Conservation (phyloP, 257 asterid genomes). For the Solanum gracilifrons region DNA sequence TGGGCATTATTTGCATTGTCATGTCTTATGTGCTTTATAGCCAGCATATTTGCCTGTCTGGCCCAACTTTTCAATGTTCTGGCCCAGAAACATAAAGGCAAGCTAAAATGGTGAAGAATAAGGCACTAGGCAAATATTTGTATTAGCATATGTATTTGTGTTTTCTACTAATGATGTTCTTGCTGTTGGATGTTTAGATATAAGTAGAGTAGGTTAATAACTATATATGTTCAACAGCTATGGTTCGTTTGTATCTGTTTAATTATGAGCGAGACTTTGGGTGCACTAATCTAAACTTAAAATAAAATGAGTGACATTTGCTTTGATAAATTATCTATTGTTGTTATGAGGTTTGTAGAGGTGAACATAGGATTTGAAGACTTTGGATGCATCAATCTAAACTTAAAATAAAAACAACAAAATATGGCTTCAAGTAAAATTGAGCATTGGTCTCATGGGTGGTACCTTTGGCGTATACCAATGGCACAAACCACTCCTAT, state of each 20-base stretch:
- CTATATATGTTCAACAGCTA: not conserved
- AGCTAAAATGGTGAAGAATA: conserved; percentile 4
- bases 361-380: too few species aligned
- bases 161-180: not conserved
- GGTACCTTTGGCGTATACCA: too few species aligned
- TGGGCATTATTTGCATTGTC: not conserved
- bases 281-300: too few species aligned
- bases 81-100: conserved; percentile 3
- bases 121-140: not conserved
- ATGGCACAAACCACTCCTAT: too few species aligned
- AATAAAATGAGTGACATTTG: not conserved
- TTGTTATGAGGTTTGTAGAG: not conserved
- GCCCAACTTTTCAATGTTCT: conserved; percentile 6
- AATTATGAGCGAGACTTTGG: not conserved
- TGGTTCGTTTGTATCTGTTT: not conserved
- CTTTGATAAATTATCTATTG: not conserved
- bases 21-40: conserved; percentile 4
- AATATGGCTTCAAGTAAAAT: too few species aligned
- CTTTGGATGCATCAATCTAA: too few species aligned
- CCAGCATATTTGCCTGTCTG: conserved; percentile 1
- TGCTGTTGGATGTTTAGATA: not conserved
- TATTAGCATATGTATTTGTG: not conserved
- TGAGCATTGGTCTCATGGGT: too few species aligned
- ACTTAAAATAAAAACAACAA: too few species aligned
- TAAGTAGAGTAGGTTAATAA: not conserved